phyloP scores from a whole-genome alignment of 2,329 filamentous ascomycete species.

The Trichophyton simii region DNA sequence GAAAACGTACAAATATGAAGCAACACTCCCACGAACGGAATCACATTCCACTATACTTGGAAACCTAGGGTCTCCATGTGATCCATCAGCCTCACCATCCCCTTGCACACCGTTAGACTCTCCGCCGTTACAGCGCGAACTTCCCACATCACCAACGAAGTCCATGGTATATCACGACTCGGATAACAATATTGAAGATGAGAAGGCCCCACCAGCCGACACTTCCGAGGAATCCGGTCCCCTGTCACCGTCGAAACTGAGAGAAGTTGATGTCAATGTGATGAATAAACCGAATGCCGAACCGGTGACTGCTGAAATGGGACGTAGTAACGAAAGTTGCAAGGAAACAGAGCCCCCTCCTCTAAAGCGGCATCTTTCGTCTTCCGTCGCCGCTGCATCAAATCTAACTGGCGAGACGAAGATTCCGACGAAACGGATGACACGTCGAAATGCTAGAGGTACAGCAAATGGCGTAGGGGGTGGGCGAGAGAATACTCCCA shows the following conservation, averaged over 20 bases:
- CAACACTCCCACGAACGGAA: slow-evolving; percentile 63
- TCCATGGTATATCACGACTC: slow-evolving; percentile 42
- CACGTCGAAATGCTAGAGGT: slow-evolving; percentile 27
- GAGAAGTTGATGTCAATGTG: slow-evolving; percentile 42
- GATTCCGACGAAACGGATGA: slow-evolving; percentile 31
- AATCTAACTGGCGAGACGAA: slow-evolving; percentile 26
- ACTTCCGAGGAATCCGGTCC: slow-evolving; percentile 15
- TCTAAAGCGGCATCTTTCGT: slow-evolving; percentile 15
- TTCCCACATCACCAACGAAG: slow-evolving; percentile 36
- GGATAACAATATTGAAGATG: slow-evolving; percentile 21
- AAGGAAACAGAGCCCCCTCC: slow-evolving; percentile 22
- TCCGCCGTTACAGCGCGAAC: slow-evolving; percentile 13
- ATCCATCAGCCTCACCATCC: slow-evolving; percentile 14
- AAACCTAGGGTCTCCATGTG: slow-evolving; percentile 34
- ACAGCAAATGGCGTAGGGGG: slow-evolving; percentile 19
- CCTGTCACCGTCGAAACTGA: slow-evolving; percentile 33
- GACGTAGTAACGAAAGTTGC: slow-evolving; percentile 6
- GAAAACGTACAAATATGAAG: slow-evolving; percentile 67
- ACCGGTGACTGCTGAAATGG: slow-evolving; percentile 4
- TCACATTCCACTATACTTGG: slow-evolving; percentile 46
- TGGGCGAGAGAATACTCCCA: slow-evolving; percentile 32
- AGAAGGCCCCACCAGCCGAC: slow-evolving; percentile 20
- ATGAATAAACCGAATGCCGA: slow-evolving; percentile 22
- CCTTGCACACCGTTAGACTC: background rate
- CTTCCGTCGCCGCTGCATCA: slow-evolving; percentile 14